Evolutionary conservation across 331 rosid genomes (phyloP), one percentile per base, ranked within the genome.

Genomic region (Rhamnella rubrinervis): DNA sequence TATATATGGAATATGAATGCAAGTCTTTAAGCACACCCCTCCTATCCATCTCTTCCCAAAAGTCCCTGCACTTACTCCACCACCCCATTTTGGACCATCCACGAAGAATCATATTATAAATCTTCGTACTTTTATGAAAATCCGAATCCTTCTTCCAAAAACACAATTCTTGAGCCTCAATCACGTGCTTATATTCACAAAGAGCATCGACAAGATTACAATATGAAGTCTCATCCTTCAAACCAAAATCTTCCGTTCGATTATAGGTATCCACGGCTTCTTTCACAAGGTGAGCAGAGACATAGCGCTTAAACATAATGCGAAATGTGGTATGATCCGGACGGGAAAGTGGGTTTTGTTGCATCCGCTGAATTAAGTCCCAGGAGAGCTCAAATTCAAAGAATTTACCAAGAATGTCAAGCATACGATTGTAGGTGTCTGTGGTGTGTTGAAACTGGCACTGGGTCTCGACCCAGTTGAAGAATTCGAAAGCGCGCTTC

Each of bases 41-140:
- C 59, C 26, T 73, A 66, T 93, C 98, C 96, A 93, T 93, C 80
- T 86, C 97, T 40, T 84, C 90, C 98, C 97, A 93, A 40, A 90
- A 88, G 66, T 90, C 98, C 63, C 89, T 72, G 55, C 98, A 93
- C 72, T 85, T 93, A 25, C 93, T 65, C 93, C 92, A 93, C 96
- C 96, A 93, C 35, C 90, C 93, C 79, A 93, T 73, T 67, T 85
- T 90, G 39, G 28, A 79, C 96, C 93, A 93, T 23, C 95, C 98
- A 1, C 92, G 92, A 76, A 90, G 91, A 74, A 93, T 75, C 78
- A 90, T 84, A 71, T 93, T 93, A 68, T 73, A 78, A 15, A 85
- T 46, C 77, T 93, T 88, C 21, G 93, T 81, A 67, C 68, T 82
- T 15, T 59, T 71, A 38, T 41, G 70, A 35, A 72, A 49, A 51